Evolutionary conservation across 108 stramenopile genomes (phyloP).

Genomic region (Pinguiococcus pyrenoidosus): DNA sequence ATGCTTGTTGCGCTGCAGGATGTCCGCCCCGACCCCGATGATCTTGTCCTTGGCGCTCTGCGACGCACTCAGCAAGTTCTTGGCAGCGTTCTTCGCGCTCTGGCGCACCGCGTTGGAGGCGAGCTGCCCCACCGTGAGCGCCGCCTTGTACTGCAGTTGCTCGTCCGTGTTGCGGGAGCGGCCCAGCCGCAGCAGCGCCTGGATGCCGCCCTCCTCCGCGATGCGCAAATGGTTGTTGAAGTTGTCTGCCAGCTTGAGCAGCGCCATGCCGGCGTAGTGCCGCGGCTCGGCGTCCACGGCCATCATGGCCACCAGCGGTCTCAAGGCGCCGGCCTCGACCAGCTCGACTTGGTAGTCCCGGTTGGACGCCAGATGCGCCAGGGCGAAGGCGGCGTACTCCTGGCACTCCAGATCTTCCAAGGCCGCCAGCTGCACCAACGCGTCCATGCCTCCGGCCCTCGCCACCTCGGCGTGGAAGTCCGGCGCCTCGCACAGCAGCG

Average conservation of each 20-base stretch:
- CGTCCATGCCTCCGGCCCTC: slow-evolving; percentile 38
- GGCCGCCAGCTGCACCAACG: slow-evolving; percentile 44
- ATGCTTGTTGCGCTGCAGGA: slow-evolving; percentile 5
- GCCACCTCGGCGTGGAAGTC: slow-evolving; percentile 52
- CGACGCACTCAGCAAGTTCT: no score
- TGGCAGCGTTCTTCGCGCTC: no score
- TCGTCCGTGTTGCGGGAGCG: slow-evolving; percentile 48
- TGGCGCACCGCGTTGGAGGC: slow-evolving; percentile 45
- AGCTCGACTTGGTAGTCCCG: slow-evolving; percentile 48
- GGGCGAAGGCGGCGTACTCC: slow-evolving; percentile 56
- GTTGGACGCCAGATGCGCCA: slow-evolving; percentile 58
- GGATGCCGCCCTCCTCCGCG: slow-evolving; percentile 65
- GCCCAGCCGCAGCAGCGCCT: slow-evolving; percentile 55
- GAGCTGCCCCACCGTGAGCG: slow-evolving; percentile 48
- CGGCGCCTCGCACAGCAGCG: slow-evolving; percentile 42
- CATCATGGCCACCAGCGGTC: slow-evolving; percentile 64
- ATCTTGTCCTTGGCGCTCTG: neutral
- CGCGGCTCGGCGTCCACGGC: slow-evolving; percentile 50
- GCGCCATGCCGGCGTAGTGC: slow-evolving; percentile 68
- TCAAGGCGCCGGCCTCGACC: slow-evolving; percentile 52
- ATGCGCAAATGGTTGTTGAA: slow-evolving; percentile 65
- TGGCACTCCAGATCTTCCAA: slow-evolving; percentile 63
- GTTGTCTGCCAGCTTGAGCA: slow-evolving; percentile 70
- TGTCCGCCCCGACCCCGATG: slow-evolving; percentile 13
- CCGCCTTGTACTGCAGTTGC: slow-evolving; percentile 59